phyloP scores from a whole-genome alignment of 1,284 basidiomycete genomes.

The Apiotrichum gracile region DNA sequence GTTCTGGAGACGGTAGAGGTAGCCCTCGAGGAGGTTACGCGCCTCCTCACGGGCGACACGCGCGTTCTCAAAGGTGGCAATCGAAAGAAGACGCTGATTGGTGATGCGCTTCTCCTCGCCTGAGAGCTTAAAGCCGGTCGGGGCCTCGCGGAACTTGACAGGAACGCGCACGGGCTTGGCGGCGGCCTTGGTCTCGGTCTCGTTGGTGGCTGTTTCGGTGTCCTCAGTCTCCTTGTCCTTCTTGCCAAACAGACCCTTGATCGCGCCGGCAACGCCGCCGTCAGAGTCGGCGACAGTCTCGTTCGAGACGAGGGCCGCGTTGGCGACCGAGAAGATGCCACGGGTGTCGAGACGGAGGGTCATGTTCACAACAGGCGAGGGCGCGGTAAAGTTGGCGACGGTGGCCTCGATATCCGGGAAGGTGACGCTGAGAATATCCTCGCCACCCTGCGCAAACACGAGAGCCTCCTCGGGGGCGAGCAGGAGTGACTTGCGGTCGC shows the following conservation, averaged over 20 bases:
- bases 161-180: slow-evolving; percentile 38
- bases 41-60: slow-evolving; percentile 82
- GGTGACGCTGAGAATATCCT: slow-evolving; percentile 26
- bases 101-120: slow-evolving; percentile 65
- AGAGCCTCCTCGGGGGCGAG: slow-evolving; percentile 52
- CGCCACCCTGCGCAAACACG: slow-evolving; percentile 58
- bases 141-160: slow-evolving; percentile 59
- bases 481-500: slow-evolving; percentile 68
- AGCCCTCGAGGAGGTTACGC: slow-evolving; percentile 83
- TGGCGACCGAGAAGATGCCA: slow-evolving; percentile 67
- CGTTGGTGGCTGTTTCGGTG: slow-evolving; percentile 17
- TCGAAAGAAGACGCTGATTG: slow-evolving; percentile 64
- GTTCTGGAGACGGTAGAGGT: slow-evolving; percentile 84
- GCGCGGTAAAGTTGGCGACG: slow-evolving; percentile 39
- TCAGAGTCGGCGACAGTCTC: slow-evolving; percentile 53
- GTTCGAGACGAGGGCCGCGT: slow-evolving; percentile 62
- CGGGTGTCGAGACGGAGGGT: slow-evolving; percentile 74
- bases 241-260: slow-evolving; percentile 77
- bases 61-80: slow-evolving; percentile 70
- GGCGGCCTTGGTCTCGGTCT: slow-evolving; percentile 9
- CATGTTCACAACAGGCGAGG: slow-evolving; percentile 60
- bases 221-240: slow-evolving; percentile 42
- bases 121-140: slow-evolving; percentile 63
- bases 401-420: slow-evolving; percentile 30
- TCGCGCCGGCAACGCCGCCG: slow-evolving; percentile 64